Evolutionary conservation across 129 eudicot species (phyloP), one percentile per base, ranked within the genome.

Genomic region (Tagetes patula): DNA sequence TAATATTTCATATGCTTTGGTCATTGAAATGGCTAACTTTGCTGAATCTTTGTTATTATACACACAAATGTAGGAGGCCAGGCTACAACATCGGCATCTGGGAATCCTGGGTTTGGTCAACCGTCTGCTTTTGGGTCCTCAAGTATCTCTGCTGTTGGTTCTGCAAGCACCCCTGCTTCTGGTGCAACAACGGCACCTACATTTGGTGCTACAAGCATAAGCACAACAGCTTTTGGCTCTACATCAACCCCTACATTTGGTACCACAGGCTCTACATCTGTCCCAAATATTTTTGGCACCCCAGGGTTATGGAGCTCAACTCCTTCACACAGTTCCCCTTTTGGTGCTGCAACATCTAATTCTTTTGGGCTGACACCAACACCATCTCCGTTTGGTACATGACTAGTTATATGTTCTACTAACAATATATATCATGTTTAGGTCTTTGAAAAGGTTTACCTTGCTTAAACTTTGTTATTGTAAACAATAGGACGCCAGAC

Each of bases 51-150:
- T 77, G 3, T 41, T 41, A 54, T 31, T 14, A 62, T 73, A 38
- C 11, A 20, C 27, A 20, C 30, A 33, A 39, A 55, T 84, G 75
- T 85, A 94, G 98, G 98, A 68, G 85, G 77, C 30, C 98, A 89
- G 78, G 53, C 91, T 32, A 76, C 93, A 9, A 74, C 99, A 6
- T 86, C 91, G 12, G 59, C 93, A 32, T 84, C 84, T 79, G 96
- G 93, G 56, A 84, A 79, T 76, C 47, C 87, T 5, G 82, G 84
- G 69, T 89, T 87, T 68, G 96, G 96, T 39, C 96, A 90, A 73
- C 38, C 96, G 62, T 62, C 83, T 68, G 27, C 27, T 20, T 20
- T 20, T 20, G 27, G 27, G 27, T 20, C 27, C 27, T 20, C 27
- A 20, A 20, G 27, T 20, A 20, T 20, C 27, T 20, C 27, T 20